Base-by-base conservation (phyloP, 129 eudicot species). In the Artemisia annua region DNA sequence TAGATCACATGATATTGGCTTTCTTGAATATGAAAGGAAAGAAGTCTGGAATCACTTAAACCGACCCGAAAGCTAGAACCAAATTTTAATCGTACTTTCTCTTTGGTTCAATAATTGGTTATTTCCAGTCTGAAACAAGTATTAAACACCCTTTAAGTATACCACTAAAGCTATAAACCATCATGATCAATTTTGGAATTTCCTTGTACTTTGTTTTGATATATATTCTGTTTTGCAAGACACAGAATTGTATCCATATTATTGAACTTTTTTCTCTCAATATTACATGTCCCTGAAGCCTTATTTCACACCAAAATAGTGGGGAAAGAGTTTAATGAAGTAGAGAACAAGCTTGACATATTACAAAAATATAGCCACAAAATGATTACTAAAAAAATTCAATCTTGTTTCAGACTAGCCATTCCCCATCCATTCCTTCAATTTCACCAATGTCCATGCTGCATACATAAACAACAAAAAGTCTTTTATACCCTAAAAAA, bases 371-470 rank as follows among this genome's bases (percentile, higher is more conserved):
- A 67, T 48, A 70, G 48, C 78, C 70, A 63, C 49, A 73, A 75
- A 80, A 78, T 80, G 81, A 85, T 77, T 69, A 75, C 32, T 48
- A 66, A 67, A 60, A 68, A 53, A 75, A 48, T 24, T 30, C 44
- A 59, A 71, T 73, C 80, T 71, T 79, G 71, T 69, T 80, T 83
- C 75, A 87, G 75, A 84, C 84, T 70, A 89, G 75, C 96, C 90
- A 89, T 76, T 86, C 92, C 58, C 75, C 92, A 56, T 87, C 85
- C 83, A 83, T 84, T 72, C 85, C 90, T 74, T 89, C 96, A 71
- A 83, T 85, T 69, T 85, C 93, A 73, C 73, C 88, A 8, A 83
- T 85, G 75, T 87, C 91, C 93, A 87, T 81, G 79, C 90, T 90
- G 88, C 86, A 80, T 39, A 43, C 13, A 72, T 48, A 67, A 19